Conservation (phyloP, 1,139 yeast species). For the Hemisphaericaspora lyxosophila region DNA sequence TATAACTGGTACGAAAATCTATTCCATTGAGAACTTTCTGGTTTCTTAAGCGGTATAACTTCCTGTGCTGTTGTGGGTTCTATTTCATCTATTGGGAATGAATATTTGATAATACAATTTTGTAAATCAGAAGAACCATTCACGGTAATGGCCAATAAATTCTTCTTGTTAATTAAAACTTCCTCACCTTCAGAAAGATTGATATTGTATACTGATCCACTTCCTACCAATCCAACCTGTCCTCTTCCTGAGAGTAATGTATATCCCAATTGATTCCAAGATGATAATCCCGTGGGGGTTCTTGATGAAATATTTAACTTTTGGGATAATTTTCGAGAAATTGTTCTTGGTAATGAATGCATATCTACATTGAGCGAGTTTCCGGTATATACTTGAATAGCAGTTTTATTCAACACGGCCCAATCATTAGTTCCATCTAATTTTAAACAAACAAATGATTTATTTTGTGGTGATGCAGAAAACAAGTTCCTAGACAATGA, state of each 20-base stretch:
- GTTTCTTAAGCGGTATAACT: slow-evolving; percentile 1
- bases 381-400: slow-evolving; percentile 55
- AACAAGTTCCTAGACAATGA: slow-evolving; percentile 18
- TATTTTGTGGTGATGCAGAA: slow-evolving; percentile 20
- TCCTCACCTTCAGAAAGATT: slow-evolving; percentile 48
- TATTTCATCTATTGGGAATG: slow-evolving; percentile 17
- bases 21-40: slow-evolving; percentile 1
- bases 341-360: slow-evolving; percentile 37
- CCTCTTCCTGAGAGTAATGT: slow-evolving; percentile 59
- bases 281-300: slow-evolving; percentile 36
- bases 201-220: slow-evolving; percentile 55
- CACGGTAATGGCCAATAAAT: slow-evolving; percentile 52
- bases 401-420: slow-evolving; percentile 51
- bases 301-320: slow-evolving; percentile 20
- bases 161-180: slow-evolving; percentile 45
- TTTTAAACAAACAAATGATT: slow-evolving; percentile 41
- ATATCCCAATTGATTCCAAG: slow-evolving; percentile 40
- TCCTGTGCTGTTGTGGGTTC: not conserved
- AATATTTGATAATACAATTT: slow-evolving; percentile 34
- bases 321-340: slow-evolving; percentile 36
- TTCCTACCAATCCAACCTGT: slow-evolving; percentile 53
- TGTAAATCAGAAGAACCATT: slow-evolving; percentile 49
- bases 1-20: slow-evolving; percentile 1
- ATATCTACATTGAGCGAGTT: slow-evolving; percentile 42
- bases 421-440: slow-evolving; percentile 63